Percentiles rank a stretch among this genome's conserved stretches.
These are phyloP conservation scores for Rhexocercosporidium sp. DNA, from an alignment of 2,329 filamentous ascomycete genomes.

Conservation along the genomic window DNA sequence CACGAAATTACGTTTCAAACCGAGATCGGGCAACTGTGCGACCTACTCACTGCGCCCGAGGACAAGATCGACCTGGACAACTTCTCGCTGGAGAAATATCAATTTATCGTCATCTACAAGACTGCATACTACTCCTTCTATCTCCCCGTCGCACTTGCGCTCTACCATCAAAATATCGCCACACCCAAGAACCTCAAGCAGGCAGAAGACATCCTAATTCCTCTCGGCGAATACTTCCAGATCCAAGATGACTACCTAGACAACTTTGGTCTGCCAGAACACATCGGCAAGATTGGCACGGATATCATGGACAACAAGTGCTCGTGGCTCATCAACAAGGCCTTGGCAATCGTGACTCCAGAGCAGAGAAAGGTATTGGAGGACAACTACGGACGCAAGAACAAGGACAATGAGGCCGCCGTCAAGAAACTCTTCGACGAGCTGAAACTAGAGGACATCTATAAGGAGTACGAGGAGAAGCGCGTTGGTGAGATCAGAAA, in stretches of 20 bases:
- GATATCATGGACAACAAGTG: slow-evolving; percentile 99
- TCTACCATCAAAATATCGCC: slow-evolving; percentile 84
- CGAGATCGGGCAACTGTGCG: slow-evolving; percentile 92
- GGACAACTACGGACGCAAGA: slow-evolving; percentile 92
- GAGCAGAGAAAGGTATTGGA: slow-evolving; percentile 90
- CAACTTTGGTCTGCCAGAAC: slow-evolving; percentile 90
- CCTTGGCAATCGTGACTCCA: slow-evolving; percentile 76
- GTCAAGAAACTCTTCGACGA: slow-evolving; percentile 92
- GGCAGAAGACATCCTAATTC: slow-evolving; percentile 90
- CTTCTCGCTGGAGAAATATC: slow-evolving; percentile 94
- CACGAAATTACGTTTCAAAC: slow-evolving; percentile 94
- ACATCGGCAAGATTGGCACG: slow-evolving; percentile 98
- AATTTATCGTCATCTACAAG: slow-evolving; percentile 99
- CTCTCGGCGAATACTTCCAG: slow-evolving; percentile 99
- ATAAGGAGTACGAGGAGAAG: slow-evolving; percentile 89
- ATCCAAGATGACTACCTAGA: slow-evolving; percentile 99
- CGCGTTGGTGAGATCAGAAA: slow-evolving; percentile 76
- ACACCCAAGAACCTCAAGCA: slow-evolving; percentile 88
- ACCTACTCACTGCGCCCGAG: slow-evolving; percentile 94
- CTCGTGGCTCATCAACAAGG: slow-evolving; percentile 97
- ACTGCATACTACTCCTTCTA: slow-evolving; percentile 99
- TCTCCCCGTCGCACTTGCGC: slow-evolving; percentile 88
- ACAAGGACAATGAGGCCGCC: slow-evolving; percentile 78
- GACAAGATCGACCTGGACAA: slow-evolving; percentile 91
- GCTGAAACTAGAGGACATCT: slow-evolving; percentile 80